A percentile compares a stretch with the other conserved stretches of the same genome.
phyloP scores from a whole-genome alignment of 1,139 yeast species.

The Kodamaea arcana region DNA sequence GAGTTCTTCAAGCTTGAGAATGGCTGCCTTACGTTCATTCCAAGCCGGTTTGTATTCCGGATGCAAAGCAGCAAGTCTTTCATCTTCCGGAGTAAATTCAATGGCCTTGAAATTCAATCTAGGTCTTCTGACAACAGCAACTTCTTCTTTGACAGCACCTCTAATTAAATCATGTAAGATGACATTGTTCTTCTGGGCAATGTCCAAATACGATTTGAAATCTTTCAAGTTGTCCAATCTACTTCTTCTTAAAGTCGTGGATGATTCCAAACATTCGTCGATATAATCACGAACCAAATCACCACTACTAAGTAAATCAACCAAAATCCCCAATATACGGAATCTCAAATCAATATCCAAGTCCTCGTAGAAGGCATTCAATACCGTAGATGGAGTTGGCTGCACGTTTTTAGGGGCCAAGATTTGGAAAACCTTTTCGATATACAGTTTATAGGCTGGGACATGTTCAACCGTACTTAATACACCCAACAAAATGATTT shows the following conservation, averaged over 20 bases:
- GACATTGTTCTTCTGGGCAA: slow-evolving; percentile 44
- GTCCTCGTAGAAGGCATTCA: slow-evolving; percentile 45
- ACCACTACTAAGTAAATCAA: slow-evolving; percentile 56
- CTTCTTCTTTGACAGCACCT: slow-evolving; percentile 7
- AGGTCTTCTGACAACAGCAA: slow-evolving; percentile 15
- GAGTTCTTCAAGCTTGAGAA: slow-evolving; percentile 39
- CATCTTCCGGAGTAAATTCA: slow-evolving; percentile 52
- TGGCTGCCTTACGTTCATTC: slow-evolving; percentile 36
- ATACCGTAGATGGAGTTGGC: slow-evolving; percentile 48
- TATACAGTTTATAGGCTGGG: slow-evolving; percentile 47
- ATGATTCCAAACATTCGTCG: slow-evolving; percentile 65
- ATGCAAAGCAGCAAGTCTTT: slow-evolving; percentile 41
- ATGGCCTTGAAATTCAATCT: slow-evolving; percentile 27
- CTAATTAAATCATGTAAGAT: slow-evolving; percentile 26
- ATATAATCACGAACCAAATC: slow-evolving; percentile 57
- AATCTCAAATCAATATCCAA: slow-evolving; percentile 50
- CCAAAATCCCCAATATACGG: slow-evolving; percentile 50
- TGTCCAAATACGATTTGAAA: slow-evolving; percentile 47
- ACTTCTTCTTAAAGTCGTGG: slow-evolving; percentile 61
- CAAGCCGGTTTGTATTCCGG: slow-evolving; percentile 45
- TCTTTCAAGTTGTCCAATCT: slow-evolving; percentile 67
- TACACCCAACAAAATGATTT: slow-evolving; percentile 69
- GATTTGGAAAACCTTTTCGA: slow-evolving; percentile 43
- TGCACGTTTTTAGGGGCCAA: slow-evolving; percentile 56
- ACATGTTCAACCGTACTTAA: slow-evolving; percentile 58